These are phyloP conservation scores for Rhododendron mucronatum DNA, from an alignment of 148 eudicot species.

Conservation along the genomic window DNA sequence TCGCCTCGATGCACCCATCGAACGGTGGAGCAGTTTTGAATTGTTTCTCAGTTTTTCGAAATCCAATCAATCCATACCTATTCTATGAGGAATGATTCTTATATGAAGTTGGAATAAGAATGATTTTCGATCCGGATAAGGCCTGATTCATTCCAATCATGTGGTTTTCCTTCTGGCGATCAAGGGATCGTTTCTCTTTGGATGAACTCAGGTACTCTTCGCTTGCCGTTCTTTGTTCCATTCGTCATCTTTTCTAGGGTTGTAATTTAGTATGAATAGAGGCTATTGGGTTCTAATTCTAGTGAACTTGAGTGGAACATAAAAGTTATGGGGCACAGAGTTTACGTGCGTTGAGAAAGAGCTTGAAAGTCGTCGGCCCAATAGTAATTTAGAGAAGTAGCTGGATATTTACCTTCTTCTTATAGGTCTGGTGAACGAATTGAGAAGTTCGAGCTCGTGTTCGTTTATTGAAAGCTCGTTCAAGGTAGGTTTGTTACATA, in stretches of 20 bases:
- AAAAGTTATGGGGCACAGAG: neutral
- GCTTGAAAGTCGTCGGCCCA: neutral
- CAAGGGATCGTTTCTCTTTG: constrained; percentile 78
- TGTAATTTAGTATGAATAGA: neutral
- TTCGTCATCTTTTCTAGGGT: neutral
- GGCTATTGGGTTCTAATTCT: neutral
- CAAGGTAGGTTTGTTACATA: neutral
- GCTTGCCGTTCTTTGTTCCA: neutral
- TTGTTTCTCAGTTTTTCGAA: neutral
- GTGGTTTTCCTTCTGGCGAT: constrained; percentile 96
- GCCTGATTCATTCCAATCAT: constrained; percentile 43
- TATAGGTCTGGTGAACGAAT: neutral
- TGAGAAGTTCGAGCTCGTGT: neutral
- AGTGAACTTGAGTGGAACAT: neutral
- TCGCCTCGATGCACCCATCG: neutral
- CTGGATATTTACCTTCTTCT: neutral
- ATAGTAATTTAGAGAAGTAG: neutral
- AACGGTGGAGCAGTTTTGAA: neutral
- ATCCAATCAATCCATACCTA: neutral
- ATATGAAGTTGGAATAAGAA: constrained; percentile 14
- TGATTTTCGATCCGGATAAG: constrained; percentile 26
- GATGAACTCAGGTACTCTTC: constrained; percentile 69
- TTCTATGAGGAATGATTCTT: neutral
- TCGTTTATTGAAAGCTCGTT: neutral
- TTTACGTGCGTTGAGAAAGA: neutral